phyloP scores from a whole-genome alignment of 2,329 filamentous ascomycete genomes.

The Eurotiales sp. region DNA sequence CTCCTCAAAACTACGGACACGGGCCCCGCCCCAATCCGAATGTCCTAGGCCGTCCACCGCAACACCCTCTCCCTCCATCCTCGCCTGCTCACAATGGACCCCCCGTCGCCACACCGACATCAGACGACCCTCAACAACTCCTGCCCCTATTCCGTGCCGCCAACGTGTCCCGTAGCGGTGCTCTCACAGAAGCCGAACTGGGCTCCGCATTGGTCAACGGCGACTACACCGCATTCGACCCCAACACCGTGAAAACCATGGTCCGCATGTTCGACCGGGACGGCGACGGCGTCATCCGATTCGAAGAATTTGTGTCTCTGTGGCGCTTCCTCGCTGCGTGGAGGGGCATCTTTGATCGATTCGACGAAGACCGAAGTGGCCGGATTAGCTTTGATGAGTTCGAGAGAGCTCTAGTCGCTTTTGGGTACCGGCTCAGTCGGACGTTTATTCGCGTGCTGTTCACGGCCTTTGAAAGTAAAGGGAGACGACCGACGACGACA shows the following conservation, averaged over 20 bases:
- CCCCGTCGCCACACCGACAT: conserved; percentile 45
- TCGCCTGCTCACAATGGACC: conserved; percentile 60
- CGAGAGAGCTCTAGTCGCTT: conserved; percentile 82
- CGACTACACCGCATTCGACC: conserved; percentile 91
- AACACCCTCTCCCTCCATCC: conserved; percentile 58
- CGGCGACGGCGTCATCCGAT: conserved; percentile 82
- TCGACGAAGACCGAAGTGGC: conserved; percentile 81
- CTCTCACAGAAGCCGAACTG: conserved; percentile 81
- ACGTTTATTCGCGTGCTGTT: conserved; percentile 84
- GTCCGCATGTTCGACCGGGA: conserved; percentile 99
- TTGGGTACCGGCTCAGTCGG: conserved; percentile 84
- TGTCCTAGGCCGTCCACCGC: conserved; percentile 30
- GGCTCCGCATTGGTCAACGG: conserved; percentile 90
- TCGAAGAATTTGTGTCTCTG: conserved; percentile 91
- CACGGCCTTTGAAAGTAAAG: conserved; percentile 72
- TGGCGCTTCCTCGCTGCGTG: conserved; percentile 96
- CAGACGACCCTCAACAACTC: conserved; percentile 58
- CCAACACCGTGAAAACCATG: conserved; percentile 96
- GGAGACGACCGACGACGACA: conserved; percentile 35
- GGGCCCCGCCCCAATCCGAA: conserved; percentile 44
- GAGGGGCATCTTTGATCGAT: conserved; percentile 91
- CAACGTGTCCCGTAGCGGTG: conserved; percentile 72
- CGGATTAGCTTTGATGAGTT: conserved; percentile 86
- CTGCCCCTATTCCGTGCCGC: conserved; percentile 85
- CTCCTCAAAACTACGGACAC: conserved; percentile 47